Conservation (phyloP, 2,329 filamentous ascomycete genomes). For the Cytospora paraplurivora region DNA sequence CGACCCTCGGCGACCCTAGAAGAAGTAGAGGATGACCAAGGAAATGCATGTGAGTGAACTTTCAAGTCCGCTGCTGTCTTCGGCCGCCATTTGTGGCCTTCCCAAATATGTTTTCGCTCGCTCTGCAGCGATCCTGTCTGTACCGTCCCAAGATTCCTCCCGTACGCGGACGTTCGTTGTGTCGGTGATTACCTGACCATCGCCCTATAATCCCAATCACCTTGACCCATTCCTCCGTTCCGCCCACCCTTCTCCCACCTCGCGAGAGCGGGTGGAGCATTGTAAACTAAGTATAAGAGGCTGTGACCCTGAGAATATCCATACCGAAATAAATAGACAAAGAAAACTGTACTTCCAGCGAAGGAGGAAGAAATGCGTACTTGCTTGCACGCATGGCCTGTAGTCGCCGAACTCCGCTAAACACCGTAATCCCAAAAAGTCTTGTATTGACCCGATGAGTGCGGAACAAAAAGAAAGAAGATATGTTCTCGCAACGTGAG, state of each 20-base stretch:
- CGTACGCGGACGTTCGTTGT: neutral
- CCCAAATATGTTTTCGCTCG: neutral
- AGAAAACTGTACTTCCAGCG: slow-evolving; percentile 16
- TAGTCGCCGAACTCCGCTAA: slow-evolving; percentile 7
- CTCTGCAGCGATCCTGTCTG: neutral
- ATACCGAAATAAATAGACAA: neutral
- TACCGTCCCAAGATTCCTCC: neutral
- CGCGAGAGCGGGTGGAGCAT: neutral
- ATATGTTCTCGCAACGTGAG: slow-evolving; percentile 7
- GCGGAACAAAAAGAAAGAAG: slow-evolving; percentile 4
- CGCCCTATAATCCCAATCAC: neutral
- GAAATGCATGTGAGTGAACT: neutral
- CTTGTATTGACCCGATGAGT: neutral
- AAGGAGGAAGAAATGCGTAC: slow-evolving; percentile 13
- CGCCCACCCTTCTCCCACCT: neutral
- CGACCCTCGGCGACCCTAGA: neutral
- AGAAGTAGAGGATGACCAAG: neutral
- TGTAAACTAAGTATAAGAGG: neutral
- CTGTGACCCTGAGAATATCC: neutral
- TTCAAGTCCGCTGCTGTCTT: neutral
- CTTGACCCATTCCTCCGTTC: neutral
- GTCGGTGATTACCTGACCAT: neutral
- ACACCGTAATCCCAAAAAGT: slow-evolving; percentile 2
- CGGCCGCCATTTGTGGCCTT: neutral
- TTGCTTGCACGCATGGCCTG: slow-evolving; percentile 9